Evolutionary conservation across 495 filamentous ascomycete genomes (phyloP).

Genomic region (Saxophila tyrrhenica): DNA sequence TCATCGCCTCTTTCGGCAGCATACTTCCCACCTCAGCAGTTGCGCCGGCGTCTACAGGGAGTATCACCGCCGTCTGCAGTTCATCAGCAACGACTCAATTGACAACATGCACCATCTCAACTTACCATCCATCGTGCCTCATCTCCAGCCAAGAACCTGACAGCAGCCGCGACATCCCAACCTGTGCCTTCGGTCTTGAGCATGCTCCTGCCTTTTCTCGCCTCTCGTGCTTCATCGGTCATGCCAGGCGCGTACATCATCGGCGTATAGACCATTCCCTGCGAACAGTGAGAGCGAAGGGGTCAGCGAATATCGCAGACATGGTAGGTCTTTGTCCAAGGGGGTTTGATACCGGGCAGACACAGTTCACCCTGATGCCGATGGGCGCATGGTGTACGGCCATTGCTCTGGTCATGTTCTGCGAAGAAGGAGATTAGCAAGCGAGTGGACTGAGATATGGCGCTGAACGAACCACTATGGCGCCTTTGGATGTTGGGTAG

Average conservation of each 20-base stretch:
- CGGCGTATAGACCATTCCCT: slow-evolving; percentile 24
- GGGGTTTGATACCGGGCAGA: no score
- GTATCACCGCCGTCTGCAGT: slow-evolving; percentile 17
- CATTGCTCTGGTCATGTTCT: slow-evolving; percentile 25
- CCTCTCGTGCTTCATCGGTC: slow-evolving; percentile 19
- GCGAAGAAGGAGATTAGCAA: background rate
- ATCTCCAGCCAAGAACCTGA: slow-evolving; percentile 21
- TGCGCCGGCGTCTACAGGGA: slow-evolving; percentile 21
- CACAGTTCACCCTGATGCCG: slow-evolving; percentile 23
- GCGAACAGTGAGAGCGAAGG: no score
- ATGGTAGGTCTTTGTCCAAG: no score
- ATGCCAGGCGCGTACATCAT: slow-evolving; percentile 25
- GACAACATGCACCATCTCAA: no score
- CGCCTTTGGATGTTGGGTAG: slow-evolving; percentile 51
- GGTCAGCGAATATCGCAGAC: no score
- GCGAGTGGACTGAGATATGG: background rate
- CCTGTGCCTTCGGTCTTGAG: slow-evolving; percentile 22
- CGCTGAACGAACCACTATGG: slow-evolving; percentile 13
- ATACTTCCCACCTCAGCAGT: slow-evolving; percentile 17
- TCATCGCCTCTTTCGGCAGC: slow-evolving; percentile 5
- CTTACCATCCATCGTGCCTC: slow-evolving; percentile 22
- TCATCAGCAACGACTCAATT: no score
- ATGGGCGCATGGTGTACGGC: slow-evolving; percentile 14
- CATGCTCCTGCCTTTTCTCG: slow-evolving; percentile 19
- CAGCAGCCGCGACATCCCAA: slow-evolving; percentile 21